Evolutionary conservation across 192 early-diverging fungal genomes (phyloP).

Genomic region (Fimicolochytrium jonesii): DNA sequence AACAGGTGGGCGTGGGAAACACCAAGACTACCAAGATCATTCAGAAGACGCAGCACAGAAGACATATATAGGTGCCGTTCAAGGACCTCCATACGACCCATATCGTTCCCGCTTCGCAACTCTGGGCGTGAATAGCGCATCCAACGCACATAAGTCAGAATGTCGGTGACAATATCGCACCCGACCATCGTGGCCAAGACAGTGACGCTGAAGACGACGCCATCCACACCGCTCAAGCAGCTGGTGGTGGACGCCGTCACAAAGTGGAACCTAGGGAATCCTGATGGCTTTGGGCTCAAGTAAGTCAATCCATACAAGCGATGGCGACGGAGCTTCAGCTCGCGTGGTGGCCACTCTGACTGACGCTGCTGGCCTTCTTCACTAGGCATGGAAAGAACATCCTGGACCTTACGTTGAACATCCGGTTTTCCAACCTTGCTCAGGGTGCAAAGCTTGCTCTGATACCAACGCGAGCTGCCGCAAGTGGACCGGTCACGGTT

Average conservation of each 20-base stretch:
- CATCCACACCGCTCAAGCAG: conserved; percentile 65
- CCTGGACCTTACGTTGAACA: conserved; percentile 67
- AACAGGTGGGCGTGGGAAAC: too few species aligned
- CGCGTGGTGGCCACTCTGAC: background rate
- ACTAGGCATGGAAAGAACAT: conserved; percentile 47
- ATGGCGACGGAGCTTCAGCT: background rate
- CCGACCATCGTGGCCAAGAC: conserved; percentile 34
- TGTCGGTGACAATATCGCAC: conserved; percentile 20
- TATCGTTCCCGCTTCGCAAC: too few species aligned
- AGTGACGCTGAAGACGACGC: conserved; percentile 63
- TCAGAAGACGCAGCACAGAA: too few species aligned
- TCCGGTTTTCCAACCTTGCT: conserved; percentile 79
- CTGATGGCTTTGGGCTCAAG: conserved; percentile 58
- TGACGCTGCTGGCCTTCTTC: background rate
- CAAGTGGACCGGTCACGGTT: conserved; percentile 38
- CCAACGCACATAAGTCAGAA: too few species aligned
- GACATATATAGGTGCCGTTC: too few species aligned
- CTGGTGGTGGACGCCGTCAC: conserved; percentile 60
- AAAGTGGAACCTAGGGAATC: conserved; percentile 48
- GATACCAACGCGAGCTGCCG: conserved; percentile 4
- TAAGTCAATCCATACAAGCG: conserved; percentile 21
- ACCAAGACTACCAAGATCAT: too few species aligned
- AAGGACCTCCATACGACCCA: too few species aligned
- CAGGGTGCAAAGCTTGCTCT: conserved; percentile 73
- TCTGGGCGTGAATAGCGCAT: too few species aligned